A percentile compares a stretch with the other conserved stretches of the same genome.
These are phyloP conservation scores for Scytalidium lignicola DNA, from an alignment of 2,329 filamentous ascomycete genomes.

Conservation along the genomic window DNA sequence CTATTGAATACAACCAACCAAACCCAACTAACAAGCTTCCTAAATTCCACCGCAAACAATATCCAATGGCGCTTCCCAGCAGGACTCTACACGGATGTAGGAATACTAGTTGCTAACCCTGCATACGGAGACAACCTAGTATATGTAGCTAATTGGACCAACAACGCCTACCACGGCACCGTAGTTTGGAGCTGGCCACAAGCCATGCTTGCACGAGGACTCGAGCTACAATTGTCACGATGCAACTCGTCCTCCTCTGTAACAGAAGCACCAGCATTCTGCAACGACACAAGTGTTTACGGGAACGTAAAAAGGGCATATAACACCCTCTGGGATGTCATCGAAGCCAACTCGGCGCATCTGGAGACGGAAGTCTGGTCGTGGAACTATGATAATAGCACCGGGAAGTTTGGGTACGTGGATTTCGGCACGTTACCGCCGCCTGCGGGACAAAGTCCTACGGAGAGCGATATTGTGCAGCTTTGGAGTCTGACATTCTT, in stretches of 20 bases:
- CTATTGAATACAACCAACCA: conserved; percentile 56
- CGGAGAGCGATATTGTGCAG: conserved; percentile 49
- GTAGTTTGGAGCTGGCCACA: conserved; percentile 63
- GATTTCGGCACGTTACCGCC: conserved; percentile 47
- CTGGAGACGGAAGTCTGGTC: conserved; percentile 58
- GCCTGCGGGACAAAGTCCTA: conserved; percentile 36
- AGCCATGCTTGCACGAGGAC: conserved; percentile 57
- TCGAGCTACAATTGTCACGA: conserved; percentile 51
- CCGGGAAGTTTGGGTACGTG: conserved; percentile 37
- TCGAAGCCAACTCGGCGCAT: conserved; percentile 48
- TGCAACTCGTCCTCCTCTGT: conserved; percentile 30
- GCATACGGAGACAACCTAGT: conserved; percentile 45
- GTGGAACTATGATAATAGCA: conserved; percentile 47
- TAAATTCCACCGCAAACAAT: conserved; percentile 52
- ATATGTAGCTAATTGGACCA: conserved; percentile 48
- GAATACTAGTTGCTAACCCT: conserved; percentile 56
- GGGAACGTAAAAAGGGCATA: conserved; percentile 46
- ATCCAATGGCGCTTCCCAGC: conserved; percentile 54
- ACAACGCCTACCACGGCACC: conserved; percentile 56
- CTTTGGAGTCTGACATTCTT: conserved; percentile 56
- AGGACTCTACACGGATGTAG: conserved; percentile 50
- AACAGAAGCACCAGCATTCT: conserved; percentile 47
- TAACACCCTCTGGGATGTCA: conserved; percentile 55
- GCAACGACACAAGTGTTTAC: conserved; percentile 37
- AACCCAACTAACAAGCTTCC: conserved; percentile 47